A percentile compares a stretch with the other conserved stretches of the same genome.
phyloP scores from a whole-genome alignment of 305 asterid species.

The Solanum hybrid region DNA sequence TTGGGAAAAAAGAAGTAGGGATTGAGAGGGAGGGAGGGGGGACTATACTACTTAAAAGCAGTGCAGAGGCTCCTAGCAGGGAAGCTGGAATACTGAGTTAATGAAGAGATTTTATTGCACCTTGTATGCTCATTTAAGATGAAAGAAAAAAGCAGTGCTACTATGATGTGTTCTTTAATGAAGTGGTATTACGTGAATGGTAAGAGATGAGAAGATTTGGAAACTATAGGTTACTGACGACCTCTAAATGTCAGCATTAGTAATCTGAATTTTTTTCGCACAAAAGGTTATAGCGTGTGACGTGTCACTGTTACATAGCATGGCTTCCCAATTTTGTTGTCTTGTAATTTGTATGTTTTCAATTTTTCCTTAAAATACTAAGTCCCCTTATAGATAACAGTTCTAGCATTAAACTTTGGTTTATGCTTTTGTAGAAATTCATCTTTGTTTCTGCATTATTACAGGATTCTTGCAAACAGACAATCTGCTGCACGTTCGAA shows the following conservation, averaged over 20 bases:
- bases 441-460: conserved; percentile 2
- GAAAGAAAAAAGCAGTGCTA: not conserved
- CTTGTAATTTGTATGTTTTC: not conserved
- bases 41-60: not conserved
- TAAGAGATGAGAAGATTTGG: not conserved
- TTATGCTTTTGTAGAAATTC: not conserved
- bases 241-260: too few relatives aligned
- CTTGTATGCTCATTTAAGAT: not conserved
- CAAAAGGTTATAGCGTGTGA: not conserved
- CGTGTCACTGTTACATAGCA: not conserved
- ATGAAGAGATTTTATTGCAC: not conserved
- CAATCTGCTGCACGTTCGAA: conserved; percentile 96
- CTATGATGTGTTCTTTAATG: not conserved
- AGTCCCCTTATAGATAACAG: not conserved
- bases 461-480: conserved; percentile 90
- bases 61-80: not conserved
- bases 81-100: not conserved
- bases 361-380: not conserved
- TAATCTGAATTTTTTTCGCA: not conserved
- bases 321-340: not conserved
- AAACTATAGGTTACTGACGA: not conserved
- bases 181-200: not conserved
- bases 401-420: not conserved
- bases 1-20: not conserved
- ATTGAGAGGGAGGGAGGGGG: not conserved